These are phyloP conservation scores for Spiraea crenata DNA, from an alignment of 331 rosid species.

Conservation along the genomic window DNA sequence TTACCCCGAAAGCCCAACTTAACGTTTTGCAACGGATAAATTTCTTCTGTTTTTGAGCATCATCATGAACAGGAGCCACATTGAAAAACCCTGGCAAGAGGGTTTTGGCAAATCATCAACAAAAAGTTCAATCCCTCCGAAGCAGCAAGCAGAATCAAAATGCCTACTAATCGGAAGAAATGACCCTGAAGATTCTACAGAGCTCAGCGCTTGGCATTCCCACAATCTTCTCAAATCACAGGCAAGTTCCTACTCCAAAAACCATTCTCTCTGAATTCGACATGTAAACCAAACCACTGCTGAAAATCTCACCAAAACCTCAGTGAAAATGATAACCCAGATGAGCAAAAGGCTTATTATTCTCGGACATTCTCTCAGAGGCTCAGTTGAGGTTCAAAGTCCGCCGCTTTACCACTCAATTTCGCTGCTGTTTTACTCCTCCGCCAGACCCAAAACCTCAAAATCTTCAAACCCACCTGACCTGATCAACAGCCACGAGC, in stretches of 20 bases:
- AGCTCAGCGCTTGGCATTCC: background rate
- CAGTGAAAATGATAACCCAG: conserved; percentile 1
- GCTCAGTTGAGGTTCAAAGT: background rate
- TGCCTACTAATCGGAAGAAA: background rate
- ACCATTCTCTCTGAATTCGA: background rate
- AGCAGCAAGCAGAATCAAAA: background rate
- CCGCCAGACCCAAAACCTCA: conserved; percentile 1
- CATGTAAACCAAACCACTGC: background rate
- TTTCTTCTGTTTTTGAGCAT: no score
- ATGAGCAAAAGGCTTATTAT: conserved; percentile 4
- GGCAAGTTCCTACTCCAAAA: background rate
- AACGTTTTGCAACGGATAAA: no score
- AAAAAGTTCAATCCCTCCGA: no score
- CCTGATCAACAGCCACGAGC: conserved; percentile 31
- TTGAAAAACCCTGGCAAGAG: no score
- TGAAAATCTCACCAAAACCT: background rate
- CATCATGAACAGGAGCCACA: background rate
- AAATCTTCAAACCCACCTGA: conserved; percentile 17
- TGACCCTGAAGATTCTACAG: background rate
- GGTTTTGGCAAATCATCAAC: background rate
- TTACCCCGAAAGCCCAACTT: no score
- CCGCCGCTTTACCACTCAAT: conserved; percentile 14
- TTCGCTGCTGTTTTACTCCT: conserved; percentile 26
- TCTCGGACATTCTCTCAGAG: conserved; percentile 8
- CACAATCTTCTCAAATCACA: background rate